phyloP scores from a whole-genome alignment of 805 yeast genomes.

The Candida ulmi region DNA sequence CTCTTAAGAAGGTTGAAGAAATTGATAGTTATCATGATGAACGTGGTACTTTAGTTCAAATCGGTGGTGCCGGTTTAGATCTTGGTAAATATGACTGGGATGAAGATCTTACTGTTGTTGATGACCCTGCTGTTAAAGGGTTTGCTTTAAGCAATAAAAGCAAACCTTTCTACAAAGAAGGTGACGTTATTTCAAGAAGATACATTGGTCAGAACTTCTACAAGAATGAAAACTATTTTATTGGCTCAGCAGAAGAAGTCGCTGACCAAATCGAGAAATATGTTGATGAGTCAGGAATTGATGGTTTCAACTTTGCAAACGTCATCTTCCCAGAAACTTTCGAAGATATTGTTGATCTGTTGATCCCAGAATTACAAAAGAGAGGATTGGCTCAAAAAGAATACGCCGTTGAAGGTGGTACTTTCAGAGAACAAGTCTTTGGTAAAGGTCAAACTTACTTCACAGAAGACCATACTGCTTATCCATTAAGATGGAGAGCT shows the following conservation, averaged over 20 bases:
- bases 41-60: not conserved
- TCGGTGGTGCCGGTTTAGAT: not conserved
- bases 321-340: not conserved
- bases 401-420: not conserved
- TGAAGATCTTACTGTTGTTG: not conserved
- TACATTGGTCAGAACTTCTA: not conserved
- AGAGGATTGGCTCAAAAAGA: not conserved
- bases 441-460: not conserved
- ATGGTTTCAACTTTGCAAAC: not conserved
- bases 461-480: not conserved
- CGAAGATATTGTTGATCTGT: not conserved
- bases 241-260: not conserved
- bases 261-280: not conserved
- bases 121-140: not conserved
- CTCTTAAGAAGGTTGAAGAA: not conserved
- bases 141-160: not conserved
- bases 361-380: not conserved
- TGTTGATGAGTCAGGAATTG: constrained; percentile 1
- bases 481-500: not conserved
- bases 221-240: not conserved
- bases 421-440: not conserved
- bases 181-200: not conserved
- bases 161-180: not conserved
- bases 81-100: not conserved
- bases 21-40: not conserved